Percentiles rank a stretch among this genome's conserved stretches.
Evolutionary conservation across 176 grass and related monocot species (phyloP).

Genomic region (Carex cristatella): DNA sequence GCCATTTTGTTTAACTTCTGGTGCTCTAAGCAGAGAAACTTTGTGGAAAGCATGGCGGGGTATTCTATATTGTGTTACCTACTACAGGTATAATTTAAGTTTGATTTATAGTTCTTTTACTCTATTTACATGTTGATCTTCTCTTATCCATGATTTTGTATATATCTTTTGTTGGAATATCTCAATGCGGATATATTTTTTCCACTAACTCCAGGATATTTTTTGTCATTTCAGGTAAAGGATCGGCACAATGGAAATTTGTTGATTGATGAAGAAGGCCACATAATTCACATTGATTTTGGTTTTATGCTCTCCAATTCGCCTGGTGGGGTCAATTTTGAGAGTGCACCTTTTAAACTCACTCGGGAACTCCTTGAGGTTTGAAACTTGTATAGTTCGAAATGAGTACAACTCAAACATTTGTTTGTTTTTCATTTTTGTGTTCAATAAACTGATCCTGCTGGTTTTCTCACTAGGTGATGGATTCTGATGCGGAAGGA

Average conservation of each 20-base stretch:
- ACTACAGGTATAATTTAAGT: constrained; percentile 59
- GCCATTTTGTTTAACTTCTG: constrained; percentile 18
- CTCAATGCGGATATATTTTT: background rate
- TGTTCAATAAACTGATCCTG: constrained; percentile 10
- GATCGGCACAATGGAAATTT: constrained; percentile 98
- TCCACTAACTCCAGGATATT: background rate
- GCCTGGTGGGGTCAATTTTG: constrained; percentile 96
- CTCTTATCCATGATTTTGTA: background rate
- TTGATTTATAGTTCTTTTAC: constrained; percentile 22
- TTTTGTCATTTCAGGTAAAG: constrained; percentile 53
- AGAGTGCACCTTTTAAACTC: constrained; percentile 97
- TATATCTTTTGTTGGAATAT: constrained; percentile 10
- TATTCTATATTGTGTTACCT: constrained; percentile 94
- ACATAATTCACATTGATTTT: constrained; percentile 99
- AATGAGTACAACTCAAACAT: background rate
- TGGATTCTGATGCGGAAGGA: constrained; percentile 99
- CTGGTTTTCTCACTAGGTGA: constrained; percentile 57
- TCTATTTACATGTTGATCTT: constrained; percentile 4
- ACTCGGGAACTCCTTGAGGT: constrained; percentile 98
- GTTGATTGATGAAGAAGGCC: constrained; percentile 94
- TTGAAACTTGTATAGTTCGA: constrained; percentile 23
- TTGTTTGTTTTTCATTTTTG: background rate
- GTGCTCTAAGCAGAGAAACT: constrained; percentile 74
- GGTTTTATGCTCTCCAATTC: constrained; percentile 99
- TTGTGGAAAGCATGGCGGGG: constrained; percentile 99